Evolutionary conservation across 2,329 filamentous ascomycete species (phyloP).

Genomic region (Dryadomyces quercivorus): DNA sequence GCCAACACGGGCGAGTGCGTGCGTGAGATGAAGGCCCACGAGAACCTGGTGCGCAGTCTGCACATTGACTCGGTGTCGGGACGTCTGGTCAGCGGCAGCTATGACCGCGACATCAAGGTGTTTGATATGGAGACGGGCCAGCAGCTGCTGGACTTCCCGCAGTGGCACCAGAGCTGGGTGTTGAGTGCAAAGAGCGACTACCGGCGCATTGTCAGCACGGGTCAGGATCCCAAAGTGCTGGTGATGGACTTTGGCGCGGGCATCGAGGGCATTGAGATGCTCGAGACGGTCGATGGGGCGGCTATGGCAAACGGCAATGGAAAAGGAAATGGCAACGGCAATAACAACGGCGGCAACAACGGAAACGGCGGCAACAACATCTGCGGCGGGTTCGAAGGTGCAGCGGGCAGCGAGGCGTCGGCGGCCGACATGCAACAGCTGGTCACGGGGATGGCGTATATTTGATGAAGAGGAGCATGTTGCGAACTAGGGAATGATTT

Average conservation of each 20-base stretch:
- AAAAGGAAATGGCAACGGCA: neutral
- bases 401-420: too few relatives aligned
- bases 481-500: too few relatives aligned
- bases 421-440: neutral
- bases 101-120: constrained; percentile 91
- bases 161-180: constrained; percentile 96
- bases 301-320: neutral
- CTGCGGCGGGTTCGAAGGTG: neutral
- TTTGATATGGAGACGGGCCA: constrained; percentile 76
- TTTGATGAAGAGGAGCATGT: neutral
- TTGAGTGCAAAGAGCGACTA: constrained; percentile 94
- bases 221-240: constrained; percentile 83
- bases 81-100: constrained; percentile 80
- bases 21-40: constrained; percentile 69
- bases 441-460: neutral
- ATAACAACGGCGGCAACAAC: neutral
- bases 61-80: constrained; percentile 83
- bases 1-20: constrained; percentile 79
- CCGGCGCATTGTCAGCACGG: constrained; percentile 83
- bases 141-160: constrained; percentile 73
- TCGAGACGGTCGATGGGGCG: constrained; percentile 26
- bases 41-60: constrained; percentile 74
- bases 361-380: neutral
- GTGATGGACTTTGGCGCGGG: constrained; percentile 81
- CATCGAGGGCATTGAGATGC: constrained; percentile 43